Evolutionary conservation across 2,329 filamentous ascomycete genomes (phyloP).

Genomic region (Elsinoe arachidis): DNA sequence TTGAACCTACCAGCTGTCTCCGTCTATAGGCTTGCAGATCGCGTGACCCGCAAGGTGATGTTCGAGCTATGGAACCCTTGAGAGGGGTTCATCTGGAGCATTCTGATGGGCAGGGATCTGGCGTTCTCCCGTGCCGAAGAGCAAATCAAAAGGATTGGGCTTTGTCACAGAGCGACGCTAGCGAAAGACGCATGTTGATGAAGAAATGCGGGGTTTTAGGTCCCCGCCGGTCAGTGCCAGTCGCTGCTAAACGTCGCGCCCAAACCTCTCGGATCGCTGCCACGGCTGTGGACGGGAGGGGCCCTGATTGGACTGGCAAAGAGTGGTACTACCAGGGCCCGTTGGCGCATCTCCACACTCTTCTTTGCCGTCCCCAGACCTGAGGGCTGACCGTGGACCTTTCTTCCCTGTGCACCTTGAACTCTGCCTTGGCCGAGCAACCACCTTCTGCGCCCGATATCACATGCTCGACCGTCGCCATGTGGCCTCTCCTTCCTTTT

Average conservation of each 20-base stretch:
- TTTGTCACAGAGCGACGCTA: constrained; percentile 3
- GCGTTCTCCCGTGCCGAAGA: constrained; percentile 1
- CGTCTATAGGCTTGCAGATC: background rate
- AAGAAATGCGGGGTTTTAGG: constrained; percentile 6
- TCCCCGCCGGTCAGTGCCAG: constrained; percentile 1
- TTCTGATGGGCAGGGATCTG: background rate
- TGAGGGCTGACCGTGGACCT: background rate
- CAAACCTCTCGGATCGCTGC: constrained; percentile 4
- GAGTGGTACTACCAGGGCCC: background rate
- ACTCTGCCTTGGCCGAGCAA: background rate
- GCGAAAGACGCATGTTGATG: background rate
- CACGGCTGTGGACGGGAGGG: background rate
- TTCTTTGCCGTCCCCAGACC: constrained; percentile 7
- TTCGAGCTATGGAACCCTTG: background rate
- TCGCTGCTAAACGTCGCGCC: background rate
- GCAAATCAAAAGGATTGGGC: constrained; percentile 1
- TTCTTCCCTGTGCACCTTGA: background rate
- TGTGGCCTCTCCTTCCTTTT: background rate
- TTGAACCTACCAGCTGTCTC: background rate
- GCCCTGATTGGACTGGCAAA: background rate
- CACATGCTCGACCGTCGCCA: constrained; percentile 5
- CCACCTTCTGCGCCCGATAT: background rate
- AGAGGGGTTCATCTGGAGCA: background rate
- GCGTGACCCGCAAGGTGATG: background rate
- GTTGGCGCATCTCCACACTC: constrained; percentile 1